phyloP scores from a whole-genome alignment of 1,284 basidiomycete species.

The Puccinia novopanici region DNA sequence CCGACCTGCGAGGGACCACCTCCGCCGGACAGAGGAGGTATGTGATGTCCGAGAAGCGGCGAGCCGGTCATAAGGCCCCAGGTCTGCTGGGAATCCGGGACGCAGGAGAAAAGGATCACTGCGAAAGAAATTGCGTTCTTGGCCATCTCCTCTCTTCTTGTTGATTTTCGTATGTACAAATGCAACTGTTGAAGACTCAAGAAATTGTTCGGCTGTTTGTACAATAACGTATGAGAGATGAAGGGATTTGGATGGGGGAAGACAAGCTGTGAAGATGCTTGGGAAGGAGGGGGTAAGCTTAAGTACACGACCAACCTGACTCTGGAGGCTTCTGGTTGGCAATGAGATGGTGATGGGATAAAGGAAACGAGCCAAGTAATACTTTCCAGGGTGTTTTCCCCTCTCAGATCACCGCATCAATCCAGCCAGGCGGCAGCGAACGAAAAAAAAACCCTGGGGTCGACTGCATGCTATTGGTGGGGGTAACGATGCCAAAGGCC shows the following conservation, averaged over 20 bases:
- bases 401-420: not conserved
- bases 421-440: not conserved
- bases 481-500: not conserved
- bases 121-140: constrained; percentile 7
- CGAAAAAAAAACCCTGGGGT: constrained; percentile 2
- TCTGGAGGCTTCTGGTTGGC: too few species aligned
- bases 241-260: too few species aligned
- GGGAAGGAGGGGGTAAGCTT: too few species aligned
- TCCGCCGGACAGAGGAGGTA: not conserved
- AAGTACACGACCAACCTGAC: too few species aligned
- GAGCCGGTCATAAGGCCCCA: not conserved
- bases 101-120: not conserved
- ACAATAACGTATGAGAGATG: not conserved
- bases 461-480: not conserved
- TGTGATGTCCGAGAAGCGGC: not conserved
- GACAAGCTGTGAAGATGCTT: too few species aligned
- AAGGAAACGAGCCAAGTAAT: too few species aligned
- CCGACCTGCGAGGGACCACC: not conserved
- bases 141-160: too few species aligned
- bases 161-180: not conserved
- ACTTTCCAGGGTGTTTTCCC: not conserved
- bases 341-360: too few species aligned
- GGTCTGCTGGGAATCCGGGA: not conserved
- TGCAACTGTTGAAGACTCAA: not conserved
- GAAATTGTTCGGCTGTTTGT: not conserved